Evolutionary conservation across 192 early-diverging fungal species (phyloP).

Genomic region (Podila epigama): DNA sequence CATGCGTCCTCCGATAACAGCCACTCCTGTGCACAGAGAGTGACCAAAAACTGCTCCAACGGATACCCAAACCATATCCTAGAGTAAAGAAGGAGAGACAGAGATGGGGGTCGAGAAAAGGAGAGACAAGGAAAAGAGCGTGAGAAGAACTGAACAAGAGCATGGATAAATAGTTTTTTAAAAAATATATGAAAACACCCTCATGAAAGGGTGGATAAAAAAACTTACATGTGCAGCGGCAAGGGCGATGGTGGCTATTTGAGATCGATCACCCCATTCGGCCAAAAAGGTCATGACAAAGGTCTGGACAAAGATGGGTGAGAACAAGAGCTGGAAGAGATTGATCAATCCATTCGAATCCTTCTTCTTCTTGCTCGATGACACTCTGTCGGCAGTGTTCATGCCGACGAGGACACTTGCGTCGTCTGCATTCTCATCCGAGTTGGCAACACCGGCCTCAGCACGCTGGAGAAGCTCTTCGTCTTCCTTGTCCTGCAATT

Average conservation of each 20-base stretch:
- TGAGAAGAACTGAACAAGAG: conserved; percentile 5
- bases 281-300: conserved; percentile 97
- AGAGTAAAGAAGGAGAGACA: conserved; percentile 6
- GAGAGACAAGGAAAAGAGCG: not conserved
- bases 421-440: conserved; percentile 26
- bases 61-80: conserved; percentile 92
- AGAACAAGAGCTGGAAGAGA: conserved; percentile 79
- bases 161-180: not conserved
- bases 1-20: conserved; percentile 93
- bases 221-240: conserved; percentile 83
- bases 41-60: conserved; percentile 91
- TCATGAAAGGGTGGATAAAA: not conserved
- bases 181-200: no score
- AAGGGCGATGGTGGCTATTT: conserved; percentile 95
- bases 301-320: conserved; percentile 94
- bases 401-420: conserved; percentile 16
- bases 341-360: conserved; percentile 67
- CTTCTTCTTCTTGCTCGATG: conserved; percentile 34
- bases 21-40: conserved; percentile 88
- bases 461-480: conserved; percentile 59
- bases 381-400: not conserved
- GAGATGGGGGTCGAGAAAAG: not conserved
- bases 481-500: conserved; percentile 83
- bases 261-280: conserved; percentile 98
- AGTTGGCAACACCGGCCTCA: conserved; percentile 61